These are phyloP conservation scores for Blastocystis sp. DNA, from an alignment of 352 stramenopile species.

Conservation along the genomic window DNA sequence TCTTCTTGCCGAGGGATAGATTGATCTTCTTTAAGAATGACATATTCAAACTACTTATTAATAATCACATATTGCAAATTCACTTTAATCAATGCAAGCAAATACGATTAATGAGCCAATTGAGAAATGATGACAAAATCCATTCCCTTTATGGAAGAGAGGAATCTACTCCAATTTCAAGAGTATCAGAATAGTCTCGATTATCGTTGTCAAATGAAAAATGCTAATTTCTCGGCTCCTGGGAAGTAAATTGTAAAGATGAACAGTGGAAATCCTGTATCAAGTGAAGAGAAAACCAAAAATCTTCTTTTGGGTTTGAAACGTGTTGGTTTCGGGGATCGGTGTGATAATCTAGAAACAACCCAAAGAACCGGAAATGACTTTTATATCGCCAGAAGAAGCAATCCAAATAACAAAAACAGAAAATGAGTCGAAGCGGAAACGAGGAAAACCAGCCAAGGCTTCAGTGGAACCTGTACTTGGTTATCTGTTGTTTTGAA, in stretches of 20 bases:
- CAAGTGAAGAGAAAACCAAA: conserved; percentile 38
- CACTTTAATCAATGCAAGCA: no score
- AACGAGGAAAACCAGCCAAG: not conserved
- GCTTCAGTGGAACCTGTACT: not conserved
- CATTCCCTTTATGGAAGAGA: not conserved
- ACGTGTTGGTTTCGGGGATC: not conserved
- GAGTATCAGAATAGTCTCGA: no score
- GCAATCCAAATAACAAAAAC: not conserved
- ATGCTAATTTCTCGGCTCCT: no score
- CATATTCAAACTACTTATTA: not conserved
- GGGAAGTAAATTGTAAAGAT: not conserved
- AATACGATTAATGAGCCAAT: no score
- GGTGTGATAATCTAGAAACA: not conserved
- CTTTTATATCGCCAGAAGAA: conserved; percentile 38
- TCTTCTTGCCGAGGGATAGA: conserved; percentile 25
- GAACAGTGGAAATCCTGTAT: not conserved
- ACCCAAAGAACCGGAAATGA: conserved; percentile 14
- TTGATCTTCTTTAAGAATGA: conserved; percentile 57
- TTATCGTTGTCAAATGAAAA: no score
- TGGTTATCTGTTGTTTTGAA: not conserved
- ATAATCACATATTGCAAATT: not conserved
- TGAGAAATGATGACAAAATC: not conserved
- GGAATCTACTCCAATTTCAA: not conserved
- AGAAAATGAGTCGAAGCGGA: not conserved
- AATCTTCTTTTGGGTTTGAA: not conserved